These are phyloP conservation scores for Raphanus hybrid DNA, from an alignment of 441 rosid species.

Conservation along the genomic window DNA sequence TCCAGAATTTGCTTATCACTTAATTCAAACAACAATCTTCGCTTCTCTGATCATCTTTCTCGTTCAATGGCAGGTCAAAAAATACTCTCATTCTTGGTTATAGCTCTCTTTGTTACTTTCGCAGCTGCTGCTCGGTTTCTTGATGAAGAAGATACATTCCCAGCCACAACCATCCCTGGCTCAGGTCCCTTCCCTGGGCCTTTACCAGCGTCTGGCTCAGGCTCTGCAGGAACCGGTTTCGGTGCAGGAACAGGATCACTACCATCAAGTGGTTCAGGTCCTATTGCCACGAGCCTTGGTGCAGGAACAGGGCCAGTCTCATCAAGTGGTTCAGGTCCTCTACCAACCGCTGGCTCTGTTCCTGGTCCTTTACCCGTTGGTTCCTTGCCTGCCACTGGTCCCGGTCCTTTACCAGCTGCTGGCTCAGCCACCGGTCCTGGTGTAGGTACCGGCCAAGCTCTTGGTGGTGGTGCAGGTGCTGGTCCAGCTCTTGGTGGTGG, in stretches of 20 bases:
- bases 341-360: slow-evolving; percentile 30
- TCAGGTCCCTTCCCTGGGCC: slow-evolving; percentile 38
- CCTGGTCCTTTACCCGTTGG: slow-evolving; percentile 31
- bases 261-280: slow-evolving; percentile 32
- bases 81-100: slow-evolving; percentile 43
- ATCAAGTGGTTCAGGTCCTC: slow-evolving; percentile 35
- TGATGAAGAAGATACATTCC: slow-evolving; percentile 49
- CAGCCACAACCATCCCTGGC: slow-evolving; percentile 36
- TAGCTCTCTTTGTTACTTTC: slow-evolving; percentile 47
- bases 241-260: slow-evolving; percentile 37
- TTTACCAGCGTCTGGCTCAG: slow-evolving; percentile 24
- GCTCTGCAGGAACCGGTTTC: slow-evolving; percentile 29
- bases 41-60: slow-evolving; percentile 28
- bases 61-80: slow-evolving; percentile 50
- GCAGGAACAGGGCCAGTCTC: slow-evolving; percentile 27
- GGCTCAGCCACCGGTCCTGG: slow-evolving; percentile 36
- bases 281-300: slow-evolving; percentile 38
- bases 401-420: slow-evolving; percentile 29
- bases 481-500: slow-evolving; percentile 32
- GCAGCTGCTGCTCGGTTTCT: slow-evolving; percentile 58
- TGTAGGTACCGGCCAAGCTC: slow-evolving; percentile 39
- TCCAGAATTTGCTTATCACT: slow-evolving; percentile 14
- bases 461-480: slow-evolving; percentile 37
- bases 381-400: slow-evolving; percentile 28
- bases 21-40: slow-evolving; percentile 13